Evolutionary conservation across 108 stramenopile species (phyloP).

Genomic region (Cyclotella baltica): DNA sequence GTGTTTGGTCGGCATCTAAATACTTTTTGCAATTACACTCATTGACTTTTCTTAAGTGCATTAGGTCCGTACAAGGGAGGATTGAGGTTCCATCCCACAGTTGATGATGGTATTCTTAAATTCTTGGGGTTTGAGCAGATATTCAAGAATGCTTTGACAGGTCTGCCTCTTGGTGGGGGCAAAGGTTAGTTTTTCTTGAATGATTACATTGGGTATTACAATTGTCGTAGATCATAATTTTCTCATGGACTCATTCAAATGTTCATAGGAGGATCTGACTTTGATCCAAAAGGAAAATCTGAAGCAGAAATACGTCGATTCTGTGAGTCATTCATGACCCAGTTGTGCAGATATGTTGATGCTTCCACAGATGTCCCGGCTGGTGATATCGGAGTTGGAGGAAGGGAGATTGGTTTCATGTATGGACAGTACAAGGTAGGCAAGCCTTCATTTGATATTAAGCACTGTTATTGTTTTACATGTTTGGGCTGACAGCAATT

Average conservation of each 20-base stretch:
- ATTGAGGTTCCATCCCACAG: constrained; percentile 90
- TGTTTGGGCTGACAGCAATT: neutral
- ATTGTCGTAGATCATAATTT: neutral
- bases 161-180: constrained; percentile 64
- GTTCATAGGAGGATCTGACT: constrained; percentile 72
- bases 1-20: neutral
- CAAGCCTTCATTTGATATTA: neutral
- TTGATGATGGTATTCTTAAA: constrained; percentile 85
- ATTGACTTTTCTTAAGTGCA: constrained; percentile 56
- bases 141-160: constrained; percentile 86
- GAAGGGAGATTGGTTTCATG: constrained; percentile 84
- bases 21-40: constrained; percentile 33
- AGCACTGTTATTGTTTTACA: neutral
- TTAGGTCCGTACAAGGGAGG: constrained; percentile 97
- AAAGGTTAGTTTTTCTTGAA: constrained; percentile 32
- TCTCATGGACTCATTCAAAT: neutral
- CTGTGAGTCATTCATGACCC: constrained; percentile 86
- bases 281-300: constrained; percentile 84
- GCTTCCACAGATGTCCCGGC: constrained; percentile 86
- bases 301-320: constrained; percentile 82
- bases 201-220: too few relatives aligned
- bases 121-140: constrained; percentile 89
- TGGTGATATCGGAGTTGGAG: constrained; percentile 89
- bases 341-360: constrained; percentile 68
- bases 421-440: constrained; percentile 85